Evolutionary conservation across 2,329 filamentous ascomycete genomes (phyloP).

Genomic region (Apiospora arundinis): DNA sequence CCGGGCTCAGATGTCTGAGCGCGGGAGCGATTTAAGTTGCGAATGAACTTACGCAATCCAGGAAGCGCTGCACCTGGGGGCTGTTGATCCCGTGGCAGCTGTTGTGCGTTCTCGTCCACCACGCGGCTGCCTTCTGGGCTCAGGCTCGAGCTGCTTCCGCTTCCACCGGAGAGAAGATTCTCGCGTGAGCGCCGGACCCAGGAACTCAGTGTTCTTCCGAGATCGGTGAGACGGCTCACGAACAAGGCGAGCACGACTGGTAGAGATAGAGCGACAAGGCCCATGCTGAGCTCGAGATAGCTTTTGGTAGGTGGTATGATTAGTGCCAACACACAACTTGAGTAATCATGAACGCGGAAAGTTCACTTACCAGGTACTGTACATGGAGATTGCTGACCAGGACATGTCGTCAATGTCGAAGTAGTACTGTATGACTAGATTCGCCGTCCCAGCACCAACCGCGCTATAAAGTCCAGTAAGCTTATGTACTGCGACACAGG

Average conservation of each 20-base stretch:
- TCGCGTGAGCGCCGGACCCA: conserved; percentile 13
- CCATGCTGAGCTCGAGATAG: not conserved
- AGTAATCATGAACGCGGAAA: too few relatives aligned
- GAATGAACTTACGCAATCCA: conserved; percentile 15
- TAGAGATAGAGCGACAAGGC: conserved; percentile 12
- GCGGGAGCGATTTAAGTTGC: not conserved
- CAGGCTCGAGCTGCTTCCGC: not conserved
- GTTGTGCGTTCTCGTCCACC: not conserved
- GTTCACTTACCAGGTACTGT: not conserved
- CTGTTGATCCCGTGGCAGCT: not conserved
- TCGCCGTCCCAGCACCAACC: not conserved
- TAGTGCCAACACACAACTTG: too few relatives aligned
- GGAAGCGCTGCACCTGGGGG: not conserved
- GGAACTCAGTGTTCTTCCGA: conserved; percentile 19
- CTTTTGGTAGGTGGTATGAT: not conserved
- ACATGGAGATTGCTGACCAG: not conserved
- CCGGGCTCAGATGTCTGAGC: not conserved
- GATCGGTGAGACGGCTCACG: conserved; percentile 23
- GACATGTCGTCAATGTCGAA: not conserved
- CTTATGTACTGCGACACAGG: rapidly evolving
- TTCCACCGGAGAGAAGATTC: not conserved
- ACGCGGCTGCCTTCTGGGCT: not conserved
- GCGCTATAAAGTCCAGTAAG: not conserved
- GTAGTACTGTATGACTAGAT: not conserved
- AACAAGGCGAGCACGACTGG: conserved; percentile 25